Evolutionary conservation across 257 asterid genomes (phyloP).

Genomic region (Ehretia macrophylla): DNA sequence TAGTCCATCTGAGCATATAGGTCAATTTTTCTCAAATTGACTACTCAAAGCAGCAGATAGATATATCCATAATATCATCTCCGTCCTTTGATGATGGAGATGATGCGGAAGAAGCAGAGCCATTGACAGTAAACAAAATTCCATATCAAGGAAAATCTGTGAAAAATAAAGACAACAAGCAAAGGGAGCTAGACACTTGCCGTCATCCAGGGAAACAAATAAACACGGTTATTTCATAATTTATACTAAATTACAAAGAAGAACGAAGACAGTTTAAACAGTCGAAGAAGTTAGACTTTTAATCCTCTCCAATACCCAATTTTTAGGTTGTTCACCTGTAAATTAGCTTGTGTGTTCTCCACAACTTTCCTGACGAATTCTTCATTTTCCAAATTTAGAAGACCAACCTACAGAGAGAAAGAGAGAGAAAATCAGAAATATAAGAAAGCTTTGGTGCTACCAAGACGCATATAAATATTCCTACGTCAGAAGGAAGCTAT

Average conservation of each 20-base stretch:
- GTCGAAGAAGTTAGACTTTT: neutral
- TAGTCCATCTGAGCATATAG: neutral
- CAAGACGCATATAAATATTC: neutral
- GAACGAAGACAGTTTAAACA: neutral
- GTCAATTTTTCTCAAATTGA: neutral
- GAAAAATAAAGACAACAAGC: no score
- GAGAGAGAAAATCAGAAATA: constrained; percentile 4
- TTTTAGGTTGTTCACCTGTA: constrained; percentile 55
- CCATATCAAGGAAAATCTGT: no score
- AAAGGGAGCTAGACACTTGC: no score
- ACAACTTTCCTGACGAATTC: constrained; percentile 65
- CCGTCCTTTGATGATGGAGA: no score
- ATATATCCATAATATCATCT: no score
- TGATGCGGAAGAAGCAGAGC: no score
- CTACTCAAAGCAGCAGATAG: neutral
- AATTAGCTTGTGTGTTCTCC: constrained; percentile 55
- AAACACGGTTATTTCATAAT: no score
- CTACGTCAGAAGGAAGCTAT: neutral
- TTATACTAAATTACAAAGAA: neutral
- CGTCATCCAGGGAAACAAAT: no score
- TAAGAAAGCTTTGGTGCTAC: neutral
- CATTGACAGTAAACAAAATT: no score
- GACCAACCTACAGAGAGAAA: constrained; percentile 63
- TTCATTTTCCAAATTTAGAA: constrained; percentile 91
- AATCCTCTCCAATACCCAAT: no score